phyloP scores from a whole-genome alignment of 345 rosid species.

The Syzygium aromaticum region DNA sequence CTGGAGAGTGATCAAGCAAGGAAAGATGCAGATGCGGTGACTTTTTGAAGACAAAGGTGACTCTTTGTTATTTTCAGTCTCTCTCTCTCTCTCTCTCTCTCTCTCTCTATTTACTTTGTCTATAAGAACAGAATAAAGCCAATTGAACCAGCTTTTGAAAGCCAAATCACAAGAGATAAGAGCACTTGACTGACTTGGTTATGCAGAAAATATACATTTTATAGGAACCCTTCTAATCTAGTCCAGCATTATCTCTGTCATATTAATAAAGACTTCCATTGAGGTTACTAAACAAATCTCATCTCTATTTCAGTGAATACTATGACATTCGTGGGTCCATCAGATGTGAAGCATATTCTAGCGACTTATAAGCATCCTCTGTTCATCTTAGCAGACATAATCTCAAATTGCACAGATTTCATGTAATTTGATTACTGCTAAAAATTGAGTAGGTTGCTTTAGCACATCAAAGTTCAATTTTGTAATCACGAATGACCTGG shows the following conservation, averaged over 20 bases:
- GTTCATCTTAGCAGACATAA: background rate
- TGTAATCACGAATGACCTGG: background rate
- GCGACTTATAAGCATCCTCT: background rate
- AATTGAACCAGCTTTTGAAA: background rate
- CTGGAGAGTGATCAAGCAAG: background rate
- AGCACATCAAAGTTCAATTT: background rate
- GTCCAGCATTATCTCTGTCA: background rate
- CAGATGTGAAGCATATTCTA: background rate
- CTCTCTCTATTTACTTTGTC: background rate
- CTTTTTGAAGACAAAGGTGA: background rate
- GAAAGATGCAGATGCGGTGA: background rate
- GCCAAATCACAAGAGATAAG: background rate
- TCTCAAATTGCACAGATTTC: background rate
- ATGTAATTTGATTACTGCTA: background rate
- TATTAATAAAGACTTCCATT: background rate
- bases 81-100: background rate
- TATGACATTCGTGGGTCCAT: background rate
- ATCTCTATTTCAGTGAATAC: background rate
- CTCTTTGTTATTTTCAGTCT: background rate
- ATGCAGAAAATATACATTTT: background rate
- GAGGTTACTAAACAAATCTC: background rate
- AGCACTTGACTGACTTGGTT: background rate
- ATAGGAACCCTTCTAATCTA: background rate
- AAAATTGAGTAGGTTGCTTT: background rate
- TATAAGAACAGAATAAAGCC: background rate